Evolutionary conservation across 352 stramenopile genomes (phyloP).

Genomic region (Phytophthora niederhauseri): DNA sequence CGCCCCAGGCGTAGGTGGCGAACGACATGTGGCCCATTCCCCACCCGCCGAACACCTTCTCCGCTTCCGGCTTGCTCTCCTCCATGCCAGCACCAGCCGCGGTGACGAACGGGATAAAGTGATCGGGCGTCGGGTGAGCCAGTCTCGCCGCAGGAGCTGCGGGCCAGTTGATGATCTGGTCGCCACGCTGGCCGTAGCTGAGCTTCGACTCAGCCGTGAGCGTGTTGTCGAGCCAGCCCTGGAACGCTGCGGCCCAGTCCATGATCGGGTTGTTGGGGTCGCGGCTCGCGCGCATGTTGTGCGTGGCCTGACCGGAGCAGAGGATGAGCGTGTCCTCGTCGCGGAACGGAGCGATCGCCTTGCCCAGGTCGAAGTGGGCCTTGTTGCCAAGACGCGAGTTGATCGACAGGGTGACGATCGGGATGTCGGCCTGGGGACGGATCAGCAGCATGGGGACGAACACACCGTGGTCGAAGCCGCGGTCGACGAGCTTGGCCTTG

Average conservation of each 20-base stretch:
- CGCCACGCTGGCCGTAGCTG: conserved; percentile 28
- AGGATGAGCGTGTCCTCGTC: conserved; percentile 72
- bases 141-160: conserved; percentile 36
- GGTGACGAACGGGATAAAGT: conserved; percentile 60
- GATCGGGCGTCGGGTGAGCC: conserved; percentile 55
- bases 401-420: conserved; percentile 1
- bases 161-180: conserved; percentile 48
- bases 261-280: conserved; percentile 1
- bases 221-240: conserved; percentile 42
- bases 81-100: conserved; percentile 57
- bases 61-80: conserved; percentile 37
- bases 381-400: conserved; percentile 23
- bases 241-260: conserved; percentile 27
- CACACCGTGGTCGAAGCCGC: conserved; percentile 90
- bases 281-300: conserved; percentile 20
- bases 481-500: conserved; percentile 30
- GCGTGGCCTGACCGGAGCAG: conserved; percentile 50
- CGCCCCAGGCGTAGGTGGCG: conserved; percentile 44
- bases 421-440: conserved; percentile 1
- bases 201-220: conserved; percentile 34
- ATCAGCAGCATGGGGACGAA: conserved; percentile 78
- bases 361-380: conserved; percentile 56
- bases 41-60: conserved; percentile 48
- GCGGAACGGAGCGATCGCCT: conserved; percentile 47
- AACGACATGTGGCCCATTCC: conserved; percentile 53